Conservation (phyloP, 2,329 filamentous ascomycete genomes). For the Colletotrichum sp. region DNA sequence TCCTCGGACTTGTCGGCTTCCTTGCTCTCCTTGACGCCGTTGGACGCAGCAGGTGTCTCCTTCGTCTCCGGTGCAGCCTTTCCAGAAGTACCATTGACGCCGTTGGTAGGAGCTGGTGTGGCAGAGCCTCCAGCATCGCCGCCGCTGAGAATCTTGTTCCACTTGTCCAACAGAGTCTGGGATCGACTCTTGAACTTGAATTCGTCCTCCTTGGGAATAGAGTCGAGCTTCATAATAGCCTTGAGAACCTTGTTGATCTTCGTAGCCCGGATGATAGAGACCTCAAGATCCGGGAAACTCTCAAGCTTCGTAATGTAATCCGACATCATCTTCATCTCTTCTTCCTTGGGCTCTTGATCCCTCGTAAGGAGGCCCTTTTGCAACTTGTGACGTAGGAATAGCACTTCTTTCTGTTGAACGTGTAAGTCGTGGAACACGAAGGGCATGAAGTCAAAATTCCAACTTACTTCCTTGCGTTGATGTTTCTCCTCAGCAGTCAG, state of each 20-base stretch:
- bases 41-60: conserved; percentile 31
- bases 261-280: conserved; percentile 84
- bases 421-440: conserved; percentile 34
- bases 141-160: conserved; percentile 81
- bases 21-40: conserved; percentile 45
- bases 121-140: conserved; percentile 50
- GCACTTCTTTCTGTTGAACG: conserved; percentile 73
- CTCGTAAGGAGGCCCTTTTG: conserved; percentile 91
- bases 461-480: conserved; percentile 62
- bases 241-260: conserved; percentile 99
- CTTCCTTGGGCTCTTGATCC: conserved; percentile 83
- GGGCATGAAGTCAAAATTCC: neutral
- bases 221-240: conserved; percentile 85
- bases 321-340: conserved; percentile 81
- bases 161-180: conserved; percentile 79
- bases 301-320: conserved; percentile 84
- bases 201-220: conserved; percentile 87
- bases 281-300: conserved; percentile 79
- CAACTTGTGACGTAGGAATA: conserved; percentile 92
- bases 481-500: conserved; percentile 63
- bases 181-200: conserved; percentile 89
- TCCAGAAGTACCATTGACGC: conserved; percentile 51
- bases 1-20: conserved; percentile 44
- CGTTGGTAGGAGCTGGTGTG: conserved; percentile 40
- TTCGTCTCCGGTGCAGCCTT: conserved; percentile 46